phyloP scores from a whole-genome alignment of 495 filamentous ascomycete genomes.

The Tuber magnatum region DNA sequence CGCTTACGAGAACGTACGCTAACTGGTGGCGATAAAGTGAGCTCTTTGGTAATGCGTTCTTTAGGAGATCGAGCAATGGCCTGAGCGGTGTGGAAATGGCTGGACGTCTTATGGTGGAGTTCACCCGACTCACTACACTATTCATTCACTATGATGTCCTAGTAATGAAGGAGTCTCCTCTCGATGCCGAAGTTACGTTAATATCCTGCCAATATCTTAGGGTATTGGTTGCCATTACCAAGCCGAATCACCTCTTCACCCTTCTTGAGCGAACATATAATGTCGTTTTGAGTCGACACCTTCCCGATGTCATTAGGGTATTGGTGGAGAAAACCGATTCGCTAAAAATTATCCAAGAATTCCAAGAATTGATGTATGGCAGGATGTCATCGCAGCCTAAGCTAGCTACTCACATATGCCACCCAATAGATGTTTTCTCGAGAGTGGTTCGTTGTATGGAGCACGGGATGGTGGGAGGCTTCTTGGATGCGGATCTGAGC shows the following conservation, averaged over 20 bases:
- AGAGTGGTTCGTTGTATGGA: conserved; percentile 32
- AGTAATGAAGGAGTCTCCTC: conserved; percentile 21
- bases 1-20: neutral
- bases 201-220: conserved; percentile 30
- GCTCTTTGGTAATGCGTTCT: conserved; percentile 23
- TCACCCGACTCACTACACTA: conserved; percentile 30
- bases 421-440: conserved; percentile 30
- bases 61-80: conserved; percentile 22
- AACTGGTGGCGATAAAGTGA: conserved; percentile 20
- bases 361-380: conserved; percentile 24
- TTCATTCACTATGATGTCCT: conserved; percentile 34
- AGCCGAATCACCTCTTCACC: conserved; percentile 30
- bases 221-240: conserved; percentile 25
- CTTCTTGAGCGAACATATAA: conserved; percentile 28
- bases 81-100: conserved; percentile 23
- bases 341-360: conserved; percentile 26
- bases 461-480: conserved; percentile 23
- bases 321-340: conserved; percentile 32
- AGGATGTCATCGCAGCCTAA: conserved; percentile 34
- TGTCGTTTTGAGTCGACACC: conserved; percentile 13
- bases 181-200: conserved; percentile 22
- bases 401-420: conserved; percentile 14
- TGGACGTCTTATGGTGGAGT: conserved; percentile 22
- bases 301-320: conserved; percentile 28
- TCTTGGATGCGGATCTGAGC: conserved; percentile 22